Conservation (phyloP, 2,329 filamentous ascomycete genomes). For the Botrytis fabae region DNA sequence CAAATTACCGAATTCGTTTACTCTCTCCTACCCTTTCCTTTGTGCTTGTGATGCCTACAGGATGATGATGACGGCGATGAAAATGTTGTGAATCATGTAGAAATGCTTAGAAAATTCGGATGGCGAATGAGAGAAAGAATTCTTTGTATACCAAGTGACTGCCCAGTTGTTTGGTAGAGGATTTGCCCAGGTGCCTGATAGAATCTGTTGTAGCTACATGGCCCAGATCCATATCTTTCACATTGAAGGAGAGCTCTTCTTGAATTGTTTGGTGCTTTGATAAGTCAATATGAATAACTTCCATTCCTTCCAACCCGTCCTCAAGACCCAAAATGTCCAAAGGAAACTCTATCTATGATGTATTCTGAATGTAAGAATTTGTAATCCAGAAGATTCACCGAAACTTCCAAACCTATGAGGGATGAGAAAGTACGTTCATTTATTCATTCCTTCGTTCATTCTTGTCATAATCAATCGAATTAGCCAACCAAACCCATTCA, state of each 20-base stretch:
- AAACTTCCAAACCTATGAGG: not conserved
- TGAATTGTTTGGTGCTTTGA: not conserved
- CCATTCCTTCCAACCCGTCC: slow-evolving; percentile 9
- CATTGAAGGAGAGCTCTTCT: not conserved
- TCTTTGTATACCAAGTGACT: not conserved
- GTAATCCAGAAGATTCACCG: not conserved
- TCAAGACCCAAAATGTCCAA: not conserved
- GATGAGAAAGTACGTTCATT: not conserved
- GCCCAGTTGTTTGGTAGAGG: not conserved
- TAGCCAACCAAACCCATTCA: not conserved
- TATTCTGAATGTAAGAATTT: not conserved
- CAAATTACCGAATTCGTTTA: not conserved
- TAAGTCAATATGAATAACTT: not conserved
- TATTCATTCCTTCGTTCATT: not conserved
- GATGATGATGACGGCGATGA: slow-evolving; percentile 16
- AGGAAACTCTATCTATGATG: not conserved
- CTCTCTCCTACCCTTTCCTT: not conserved
- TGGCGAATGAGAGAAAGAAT: not conserved
- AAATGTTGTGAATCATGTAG: not conserved
- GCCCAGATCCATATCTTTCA: not conserved
- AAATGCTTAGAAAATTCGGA: not conserved
- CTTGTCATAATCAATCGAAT: not conserved
- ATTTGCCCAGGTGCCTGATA: not conserved
- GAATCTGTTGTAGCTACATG: not conserved
- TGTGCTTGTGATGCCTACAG: slow-evolving; percentile 7